Evolutionary conservation across 306 rosid genomes (phyloP).

Genomic region (Vicia sativa): DNA sequence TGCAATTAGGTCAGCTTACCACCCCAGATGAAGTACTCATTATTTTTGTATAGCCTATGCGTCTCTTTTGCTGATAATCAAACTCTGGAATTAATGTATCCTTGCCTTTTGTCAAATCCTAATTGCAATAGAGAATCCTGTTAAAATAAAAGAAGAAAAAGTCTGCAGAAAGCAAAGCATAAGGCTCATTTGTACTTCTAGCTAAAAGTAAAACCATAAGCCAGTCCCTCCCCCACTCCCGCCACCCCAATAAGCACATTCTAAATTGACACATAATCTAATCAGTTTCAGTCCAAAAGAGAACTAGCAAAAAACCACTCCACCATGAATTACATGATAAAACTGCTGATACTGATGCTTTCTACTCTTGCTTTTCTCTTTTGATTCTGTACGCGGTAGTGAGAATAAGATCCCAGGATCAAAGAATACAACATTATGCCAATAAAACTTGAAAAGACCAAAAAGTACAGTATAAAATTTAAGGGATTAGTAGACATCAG

Average conservation of each 20-base stretch:
- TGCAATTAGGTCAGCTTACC: constrained; percentile 59
- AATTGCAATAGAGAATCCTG: constrained; percentile 38
- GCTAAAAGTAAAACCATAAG: constrained; percentile 21
- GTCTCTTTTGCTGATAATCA: constrained; percentile 89
- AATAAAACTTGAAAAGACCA: constrained; percentile 34
- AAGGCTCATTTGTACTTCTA: constrained; percentile 29
- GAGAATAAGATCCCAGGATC: constrained; percentile 21
- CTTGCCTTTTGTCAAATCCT: constrained; percentile 90
- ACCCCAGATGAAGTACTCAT: constrained; percentile 86
- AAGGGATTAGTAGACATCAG: constrained; percentile 16
- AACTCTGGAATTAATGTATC: constrained; percentile 77
- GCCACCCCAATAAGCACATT: constrained; percentile 1
- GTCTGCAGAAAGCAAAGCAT: constrained; percentile 18
- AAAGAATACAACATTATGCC: constrained; percentile 15
- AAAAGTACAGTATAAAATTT: constrained; percentile 26
- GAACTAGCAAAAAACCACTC: constrained; percentile 22
- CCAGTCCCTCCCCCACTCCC: constrained; percentile 12
- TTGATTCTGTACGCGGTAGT: background rate
- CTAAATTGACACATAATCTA: constrained; percentile 6
- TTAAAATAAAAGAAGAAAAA: constrained; percentile 21
- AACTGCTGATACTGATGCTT: constrained; percentile 9
- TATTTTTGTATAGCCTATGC: constrained; percentile 69
- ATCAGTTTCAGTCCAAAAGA: constrained; percentile 24
- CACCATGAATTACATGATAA: constrained; percentile 15
- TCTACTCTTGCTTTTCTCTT: constrained; percentile 20